phyloP scores from a whole-genome alignment of 768 basidiomycete species.

The Pholiota conissans region DNA sequence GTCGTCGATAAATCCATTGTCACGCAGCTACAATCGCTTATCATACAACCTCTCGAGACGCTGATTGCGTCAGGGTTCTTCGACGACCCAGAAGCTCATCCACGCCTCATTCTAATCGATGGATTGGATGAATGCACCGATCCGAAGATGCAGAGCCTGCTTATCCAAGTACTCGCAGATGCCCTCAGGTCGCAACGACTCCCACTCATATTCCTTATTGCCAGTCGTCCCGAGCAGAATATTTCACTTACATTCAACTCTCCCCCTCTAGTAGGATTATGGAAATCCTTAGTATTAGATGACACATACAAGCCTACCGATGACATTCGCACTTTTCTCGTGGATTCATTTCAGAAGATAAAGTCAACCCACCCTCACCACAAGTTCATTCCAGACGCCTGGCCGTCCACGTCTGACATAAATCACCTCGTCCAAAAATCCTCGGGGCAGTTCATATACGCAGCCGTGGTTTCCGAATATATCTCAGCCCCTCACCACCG shows the following conservation, averaged over 20 bases:
- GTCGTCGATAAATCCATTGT: constrained; percentile 4
- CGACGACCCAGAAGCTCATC: neutral
- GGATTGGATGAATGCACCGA: constrained; percentile 16
- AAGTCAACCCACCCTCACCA: too few species aligned
- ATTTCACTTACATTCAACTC: neutral
- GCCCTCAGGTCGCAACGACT: neutral
- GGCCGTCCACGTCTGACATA: constrained; percentile 15
- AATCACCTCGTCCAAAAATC: constrained; percentile 11
- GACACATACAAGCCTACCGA: too few species aligned
- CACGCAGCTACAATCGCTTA: neutral
- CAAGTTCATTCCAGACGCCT: constrained; percentile 7
- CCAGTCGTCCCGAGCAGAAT: neutral
- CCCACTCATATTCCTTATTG: too few species aligned
- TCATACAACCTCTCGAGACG: constrained; percentile 4
- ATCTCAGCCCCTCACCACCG: constrained; percentile 4
- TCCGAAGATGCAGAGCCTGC: constrained; percentile 2
- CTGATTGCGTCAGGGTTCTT: neutral
- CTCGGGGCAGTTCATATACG: too few species aligned
- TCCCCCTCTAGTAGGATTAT: neutral
- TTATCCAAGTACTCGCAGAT: constrained; percentile 3
- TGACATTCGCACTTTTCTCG: too few species aligned
- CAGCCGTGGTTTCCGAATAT: constrained; percentile 15
- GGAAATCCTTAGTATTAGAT: constrained; percentile 9
- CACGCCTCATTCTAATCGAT: constrained; percentile 13
- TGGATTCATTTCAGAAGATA: too few species aligned